Percentiles rank a stretch among this genome's conserved stretches.
phyloP scores from a whole-genome alignment of 2,329 filamentous ascomycete genomes.

The Xylaria digitata region DNA sequence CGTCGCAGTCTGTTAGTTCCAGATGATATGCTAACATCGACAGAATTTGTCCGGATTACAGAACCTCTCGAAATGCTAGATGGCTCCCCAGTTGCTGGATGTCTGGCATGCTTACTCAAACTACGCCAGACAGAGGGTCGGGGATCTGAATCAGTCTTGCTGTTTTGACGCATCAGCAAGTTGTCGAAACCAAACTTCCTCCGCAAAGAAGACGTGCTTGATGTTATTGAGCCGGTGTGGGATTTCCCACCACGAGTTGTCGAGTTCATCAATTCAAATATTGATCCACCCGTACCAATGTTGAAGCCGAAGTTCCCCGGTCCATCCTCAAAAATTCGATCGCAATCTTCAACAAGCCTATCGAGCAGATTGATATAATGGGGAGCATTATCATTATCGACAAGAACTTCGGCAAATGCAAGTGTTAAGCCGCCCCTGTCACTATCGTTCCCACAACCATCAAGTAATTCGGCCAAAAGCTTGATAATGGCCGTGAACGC shows the following conservation, averaged over 20 bases:
- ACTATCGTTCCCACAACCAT: constrained; percentile 90
- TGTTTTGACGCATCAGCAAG: constrained; percentile 82
- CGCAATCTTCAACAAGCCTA: constrained; percentile 87
- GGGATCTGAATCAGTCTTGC: constrained; percentile 75
- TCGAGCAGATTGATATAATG: constrained; percentile 91
- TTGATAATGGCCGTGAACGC: constrained; percentile 88
- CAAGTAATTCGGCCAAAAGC: constrained; percentile 85
- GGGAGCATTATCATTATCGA: constrained; percentile 79
- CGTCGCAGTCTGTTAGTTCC: constrained; percentile 64
- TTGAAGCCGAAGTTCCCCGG: constrained; percentile 47
- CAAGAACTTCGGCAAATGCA: constrained; percentile 87
- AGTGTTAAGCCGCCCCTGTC: constrained; percentile 89
- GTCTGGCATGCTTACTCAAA: constrained; percentile 82
- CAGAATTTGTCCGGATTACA: constrained; percentile 78
- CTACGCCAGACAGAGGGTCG: constrained; percentile 85
- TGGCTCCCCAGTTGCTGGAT: constrained; percentile 68
- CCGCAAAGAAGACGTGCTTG: constrained; percentile 86
- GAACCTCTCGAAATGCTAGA: constrained; percentile 75
- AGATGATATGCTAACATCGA: constrained; percentile 66
- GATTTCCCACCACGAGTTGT: constrained; percentile 69
- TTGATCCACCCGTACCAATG: constrained; percentile 57
- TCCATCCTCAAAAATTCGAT: constrained; percentile 82
- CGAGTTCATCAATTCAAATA: constrained; percentile 70
- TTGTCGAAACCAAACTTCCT: constrained; percentile 85
- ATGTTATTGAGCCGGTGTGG: constrained; percentile 79